phyloP scores from a whole-genome alignment of 2,329 filamentous ascomycete genomes.

The Diaporthe vaccinii region DNA sequence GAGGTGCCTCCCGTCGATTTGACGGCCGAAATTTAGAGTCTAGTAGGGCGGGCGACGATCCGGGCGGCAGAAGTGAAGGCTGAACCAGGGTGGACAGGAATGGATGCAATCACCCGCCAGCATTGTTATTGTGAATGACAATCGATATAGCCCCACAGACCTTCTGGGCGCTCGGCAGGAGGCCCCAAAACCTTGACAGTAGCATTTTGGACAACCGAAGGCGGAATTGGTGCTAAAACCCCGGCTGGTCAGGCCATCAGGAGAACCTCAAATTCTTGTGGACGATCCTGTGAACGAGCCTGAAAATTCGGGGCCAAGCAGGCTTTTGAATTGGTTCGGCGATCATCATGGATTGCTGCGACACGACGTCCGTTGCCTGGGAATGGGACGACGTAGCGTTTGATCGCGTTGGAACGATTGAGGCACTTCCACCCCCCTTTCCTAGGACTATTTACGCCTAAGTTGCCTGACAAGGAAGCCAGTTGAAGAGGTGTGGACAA shows the following conservation, averaged over 20 bases:
- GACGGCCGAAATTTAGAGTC: constrained; percentile 2
- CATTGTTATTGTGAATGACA: neutral
- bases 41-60: neutral
- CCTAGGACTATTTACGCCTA: neutral
- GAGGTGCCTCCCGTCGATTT: neutral
- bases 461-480: neutral
- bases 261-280: neutral
- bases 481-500: neutral
- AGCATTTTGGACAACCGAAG: constrained; percentile 18
- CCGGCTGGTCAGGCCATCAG: neutral
- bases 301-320: neutral
- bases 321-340: neutral
- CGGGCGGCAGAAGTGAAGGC: neutral
- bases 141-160: neutral
- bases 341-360: neutral
- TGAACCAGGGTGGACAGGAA: neutral
- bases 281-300: neutral
- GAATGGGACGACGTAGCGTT: neutral
- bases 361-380: neutral
- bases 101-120: neutral
- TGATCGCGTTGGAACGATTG: no score
- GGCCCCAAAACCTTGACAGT: constrained; percentile 19
- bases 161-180: constrained; percentile 22
- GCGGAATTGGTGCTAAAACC: neutral
- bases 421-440: neutral